Evolutionary conservation across 148 eudicot species (phyloP).

Genomic region (Fagopyrum esculentum): DNA sequence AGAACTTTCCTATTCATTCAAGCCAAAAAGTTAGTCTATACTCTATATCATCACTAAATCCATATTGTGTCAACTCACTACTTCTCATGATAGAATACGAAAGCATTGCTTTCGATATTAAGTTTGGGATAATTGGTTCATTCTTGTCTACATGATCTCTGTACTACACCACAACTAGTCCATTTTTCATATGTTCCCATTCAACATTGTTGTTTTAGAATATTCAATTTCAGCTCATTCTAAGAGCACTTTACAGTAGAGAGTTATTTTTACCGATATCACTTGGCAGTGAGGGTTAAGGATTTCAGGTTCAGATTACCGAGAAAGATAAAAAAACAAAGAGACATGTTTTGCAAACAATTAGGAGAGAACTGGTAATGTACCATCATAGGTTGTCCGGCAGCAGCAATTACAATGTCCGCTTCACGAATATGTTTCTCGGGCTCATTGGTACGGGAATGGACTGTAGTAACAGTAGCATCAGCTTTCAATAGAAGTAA

Average conservation of each 20-base stretch:
- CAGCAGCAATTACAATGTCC: constrained; percentile 92
- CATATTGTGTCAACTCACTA: not conserved
- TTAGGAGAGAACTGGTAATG: not conserved
- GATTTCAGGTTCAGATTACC: not conserved
- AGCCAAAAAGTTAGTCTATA: not conserved
- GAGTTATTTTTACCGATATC: not conserved
- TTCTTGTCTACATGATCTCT: not conserved
- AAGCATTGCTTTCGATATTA: not conserved
- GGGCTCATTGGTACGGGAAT: constrained; percentile 76
- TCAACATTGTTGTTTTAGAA: not conserved
- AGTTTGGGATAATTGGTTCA: not conserved
- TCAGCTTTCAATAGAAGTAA: constrained; percentile 86
- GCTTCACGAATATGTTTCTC: constrained; percentile 77
- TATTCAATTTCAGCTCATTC: not conserved
- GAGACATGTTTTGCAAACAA: not conserved
- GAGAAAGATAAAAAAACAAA: not conserved
- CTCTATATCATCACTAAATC: too few relatives aligned
- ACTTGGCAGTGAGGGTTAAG: not conserved
- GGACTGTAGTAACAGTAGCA: constrained; percentile 86
- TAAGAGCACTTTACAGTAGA: not conserved
- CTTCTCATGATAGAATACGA: not conserved
- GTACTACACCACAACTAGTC: not conserved
- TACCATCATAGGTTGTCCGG: constrained; percentile 97
- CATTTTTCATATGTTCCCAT: not conserved
- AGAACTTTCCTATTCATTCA: too few relatives aligned